Evolutionary conservation across 2,329 filamentous ascomycete genomes (phyloP).

Genomic region (Microthyrium microscopicum): DNA sequence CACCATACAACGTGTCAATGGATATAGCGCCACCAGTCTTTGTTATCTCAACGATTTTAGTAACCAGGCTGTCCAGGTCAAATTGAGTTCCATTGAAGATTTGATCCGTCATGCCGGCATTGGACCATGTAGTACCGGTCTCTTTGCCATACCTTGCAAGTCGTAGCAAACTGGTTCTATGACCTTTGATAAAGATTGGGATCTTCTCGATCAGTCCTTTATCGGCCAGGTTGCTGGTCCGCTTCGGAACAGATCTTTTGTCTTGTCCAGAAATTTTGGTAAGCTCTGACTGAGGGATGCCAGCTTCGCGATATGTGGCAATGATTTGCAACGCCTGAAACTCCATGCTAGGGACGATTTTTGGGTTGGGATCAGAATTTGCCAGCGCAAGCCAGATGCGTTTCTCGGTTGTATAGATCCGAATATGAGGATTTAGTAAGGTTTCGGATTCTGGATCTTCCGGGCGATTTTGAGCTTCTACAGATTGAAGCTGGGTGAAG

Average conservation of each 20-base stretch:
- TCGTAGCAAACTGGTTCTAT: constrained; percentile 25
- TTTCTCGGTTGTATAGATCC: constrained; percentile 36
- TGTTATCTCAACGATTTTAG: constrained; percentile 31
- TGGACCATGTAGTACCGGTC: neutral
- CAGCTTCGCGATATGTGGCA: constrained; percentile 33
- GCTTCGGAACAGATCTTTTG: constrained; percentile 45
- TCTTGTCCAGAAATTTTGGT: constrained; percentile 41
- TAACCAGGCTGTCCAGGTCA: constrained; percentile 32
- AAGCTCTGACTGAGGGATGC: constrained; percentile 42
- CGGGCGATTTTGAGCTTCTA: constrained; percentile 6
- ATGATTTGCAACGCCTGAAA: constrained; percentile 43
- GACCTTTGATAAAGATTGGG: constrained; percentile 21
- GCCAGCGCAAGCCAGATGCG: constrained; percentile 43
- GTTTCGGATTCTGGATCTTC: constrained; percentile 9
- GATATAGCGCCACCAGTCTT: constrained; percentile 34
- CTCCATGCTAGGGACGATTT: constrained; percentile 35
- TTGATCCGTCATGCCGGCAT: constrained; percentile 15
- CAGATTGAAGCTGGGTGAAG: neutral
- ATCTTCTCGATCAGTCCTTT: constrained; percentile 47
- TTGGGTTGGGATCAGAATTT: constrained; percentile 40
- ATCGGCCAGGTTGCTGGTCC: constrained; percentile 38
- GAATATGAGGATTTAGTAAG: constrained; percentile 22
- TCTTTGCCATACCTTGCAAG: constrained; percentile 12
- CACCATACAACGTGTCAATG: constrained; percentile 33
- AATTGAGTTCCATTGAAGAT: constrained; percentile 23